A percentile compares a stretch with the other conserved stretches of the same genome.
Conservation (phyloP, 106 monocot genomes). For the Dioscorea zingiberensis region DNA sequence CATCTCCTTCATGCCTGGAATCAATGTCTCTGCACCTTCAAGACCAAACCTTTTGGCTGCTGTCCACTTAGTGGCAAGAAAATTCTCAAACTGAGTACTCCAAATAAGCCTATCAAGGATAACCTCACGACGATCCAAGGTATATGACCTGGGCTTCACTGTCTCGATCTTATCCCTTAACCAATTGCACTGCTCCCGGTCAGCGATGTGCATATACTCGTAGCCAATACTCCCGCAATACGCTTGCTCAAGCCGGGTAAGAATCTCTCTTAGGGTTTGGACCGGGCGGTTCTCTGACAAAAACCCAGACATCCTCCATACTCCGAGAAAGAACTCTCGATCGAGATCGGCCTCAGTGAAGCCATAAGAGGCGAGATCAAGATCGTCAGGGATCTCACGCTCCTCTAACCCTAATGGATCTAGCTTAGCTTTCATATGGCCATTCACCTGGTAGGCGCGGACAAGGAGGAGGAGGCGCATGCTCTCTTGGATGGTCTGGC, state of each 20-base stretch:
- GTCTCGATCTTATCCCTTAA: constrained; percentile 90
- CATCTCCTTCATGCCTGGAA: constrained; percentile 99
- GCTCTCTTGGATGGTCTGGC: constrained; percentile 96
- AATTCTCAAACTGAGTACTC: constrained; percentile 91
- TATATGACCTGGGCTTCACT: constrained; percentile 40
- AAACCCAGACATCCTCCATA: constrained; percentile 92
- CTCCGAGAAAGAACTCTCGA: constrained; percentile 90
- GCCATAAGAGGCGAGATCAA: constrained; percentile 60
- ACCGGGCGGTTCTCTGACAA: constrained; percentile 84
- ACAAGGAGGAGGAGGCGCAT: constrained; percentile 88
- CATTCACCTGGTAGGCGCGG: constrained; percentile 84
- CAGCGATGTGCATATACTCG: constrained; percentile 94
- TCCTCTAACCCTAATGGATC: constrained; percentile 78
- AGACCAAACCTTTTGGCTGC: constrained; percentile 89
- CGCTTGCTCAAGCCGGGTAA: constrained; percentile 70
- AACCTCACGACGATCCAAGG: constrained; percentile 45
- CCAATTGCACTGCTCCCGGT: constrained; percentile 93
- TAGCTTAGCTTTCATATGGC: constrained; percentile 90
- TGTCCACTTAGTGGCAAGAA: constrained; percentile 80
- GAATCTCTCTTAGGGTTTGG: constrained; percentile 65
- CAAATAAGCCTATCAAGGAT: constrained; percentile 94
- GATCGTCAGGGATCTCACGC: constrained; percentile 51
- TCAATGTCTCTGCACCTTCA: constrained; percentile 84
- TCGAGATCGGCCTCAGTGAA: constrained; percentile 89
- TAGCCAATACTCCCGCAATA: constrained; percentile 90